Evolutionary conservation across 2,329 filamentous ascomycete species (phyloP).

Genomic region (Nigrospora sphaerica): DNA sequence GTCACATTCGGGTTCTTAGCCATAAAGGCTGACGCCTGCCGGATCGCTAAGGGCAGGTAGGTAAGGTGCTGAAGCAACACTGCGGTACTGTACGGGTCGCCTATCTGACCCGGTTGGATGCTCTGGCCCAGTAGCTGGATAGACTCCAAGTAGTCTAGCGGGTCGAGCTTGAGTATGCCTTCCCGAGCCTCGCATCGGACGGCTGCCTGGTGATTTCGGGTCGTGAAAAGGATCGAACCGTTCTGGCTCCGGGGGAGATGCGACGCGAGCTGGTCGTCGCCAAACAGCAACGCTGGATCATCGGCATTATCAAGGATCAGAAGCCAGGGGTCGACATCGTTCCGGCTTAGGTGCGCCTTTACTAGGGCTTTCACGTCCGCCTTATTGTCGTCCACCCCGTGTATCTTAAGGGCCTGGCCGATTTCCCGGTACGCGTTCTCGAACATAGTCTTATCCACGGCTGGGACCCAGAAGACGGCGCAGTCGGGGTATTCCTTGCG

Average conservation of each 20-base stretch:
- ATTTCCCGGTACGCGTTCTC: constrained; percentile 27
- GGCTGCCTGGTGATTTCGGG: constrained; percentile 20
- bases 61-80: constrained; percentile 24
- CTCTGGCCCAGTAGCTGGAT: constrained; percentile 15
- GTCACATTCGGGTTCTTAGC: constrained; percentile 14
- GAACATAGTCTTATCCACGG: too few relatives aligned
- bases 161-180: constrained; percentile 17
- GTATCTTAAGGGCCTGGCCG: constrained; percentile 17
- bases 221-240: constrained; percentile 29
- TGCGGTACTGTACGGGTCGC: constrained; percentile 3
- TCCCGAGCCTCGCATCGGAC: constrained; percentile 19
- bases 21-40: constrained; percentile 33
- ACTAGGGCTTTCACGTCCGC: constrained; percentile 28
- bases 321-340: constrained; percentile 25
- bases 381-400: constrained; percentile 22
- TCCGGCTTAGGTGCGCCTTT: constrained; percentile 20
- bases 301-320: constrained; percentile 36
- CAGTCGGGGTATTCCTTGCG: too few relatives aligned
- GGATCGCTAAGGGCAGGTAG: constrained; percentile 33
- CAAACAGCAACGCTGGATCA: constrained; percentile 12
- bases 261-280: background rate
- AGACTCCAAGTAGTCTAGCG: constrained; percentile 20
- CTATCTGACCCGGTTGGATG: constrained; percentile 11
- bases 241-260: constrained; percentile 6
- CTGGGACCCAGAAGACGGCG: too few relatives aligned